Conservation (phyloP, 129 eudicot species). For the Saposhnikovia divaricata region DNA sequence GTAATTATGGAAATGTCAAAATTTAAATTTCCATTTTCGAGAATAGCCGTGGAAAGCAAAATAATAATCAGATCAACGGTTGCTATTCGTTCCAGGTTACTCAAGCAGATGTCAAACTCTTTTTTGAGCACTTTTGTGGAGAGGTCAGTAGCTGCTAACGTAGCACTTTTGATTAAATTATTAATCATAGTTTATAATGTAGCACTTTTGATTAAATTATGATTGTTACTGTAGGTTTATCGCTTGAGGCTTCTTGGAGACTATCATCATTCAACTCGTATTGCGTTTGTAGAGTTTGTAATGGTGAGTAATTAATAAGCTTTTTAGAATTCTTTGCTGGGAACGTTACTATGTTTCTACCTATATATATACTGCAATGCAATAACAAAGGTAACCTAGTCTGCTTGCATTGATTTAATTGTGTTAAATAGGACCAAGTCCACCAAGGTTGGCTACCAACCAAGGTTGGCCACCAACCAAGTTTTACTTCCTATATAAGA, state of each 20-base stretch:
- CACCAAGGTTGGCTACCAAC: too few species aligned
- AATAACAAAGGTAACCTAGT: neutral
- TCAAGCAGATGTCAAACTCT: slow-evolving; percentile 81
- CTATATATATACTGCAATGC: neutral
- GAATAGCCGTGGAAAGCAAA: slow-evolving; percentile 3
- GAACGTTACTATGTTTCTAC: neutral
- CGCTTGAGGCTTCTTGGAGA: slow-evolving; percentile 96
- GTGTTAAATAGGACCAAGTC: too few species aligned
- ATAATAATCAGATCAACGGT: neutral
- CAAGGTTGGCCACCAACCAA: too few species aligned
- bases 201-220: too few species aligned
- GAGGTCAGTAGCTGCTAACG: slow-evolving; percentile 39
- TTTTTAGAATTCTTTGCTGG: neutral
- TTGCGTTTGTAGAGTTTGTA: slow-evolving; percentile 95
- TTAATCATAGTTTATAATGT: too few species aligned
- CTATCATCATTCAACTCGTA: slow-evolving; percentile 84
- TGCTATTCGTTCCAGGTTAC: slow-evolving; percentile 47
- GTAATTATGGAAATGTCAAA: slow-evolving; percentile 17
- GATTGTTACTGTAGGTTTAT: slow-evolving; percentile 24
- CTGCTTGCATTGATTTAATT: neutral
- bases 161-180: too few species aligned
- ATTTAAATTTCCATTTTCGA: neutral
- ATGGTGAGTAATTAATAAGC: slow-evolving; percentile 39
- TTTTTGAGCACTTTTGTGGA: slow-evolving; percentile 81
- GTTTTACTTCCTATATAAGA: too few species aligned